phyloP scores from a whole-genome alignment of 768 basidiomycete genomes.

The Termitomyces sp. region DNA sequence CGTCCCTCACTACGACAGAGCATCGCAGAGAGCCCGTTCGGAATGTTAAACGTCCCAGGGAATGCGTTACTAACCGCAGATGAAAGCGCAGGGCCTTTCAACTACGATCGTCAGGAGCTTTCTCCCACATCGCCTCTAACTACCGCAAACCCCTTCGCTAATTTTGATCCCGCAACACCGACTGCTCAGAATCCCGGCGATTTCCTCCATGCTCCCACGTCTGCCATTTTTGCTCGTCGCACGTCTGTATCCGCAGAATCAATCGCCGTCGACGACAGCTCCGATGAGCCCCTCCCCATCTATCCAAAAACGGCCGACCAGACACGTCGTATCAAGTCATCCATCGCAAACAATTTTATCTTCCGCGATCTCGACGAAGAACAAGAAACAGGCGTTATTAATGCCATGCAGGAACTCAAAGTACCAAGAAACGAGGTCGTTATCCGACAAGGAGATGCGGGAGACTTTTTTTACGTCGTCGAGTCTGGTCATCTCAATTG shows the following conservation, averaged over 20 bases:
- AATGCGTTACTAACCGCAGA: conserved; percentile 68
- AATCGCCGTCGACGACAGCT: conserved; percentile 73
- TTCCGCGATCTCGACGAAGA: conserved; percentile 97
- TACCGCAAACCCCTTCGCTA: conserved; percentile 47
- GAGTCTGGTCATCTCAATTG: conserved; percentile 85
- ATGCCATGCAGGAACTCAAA: conserved; percentile 89
- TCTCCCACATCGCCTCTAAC: conserved; percentile 62
- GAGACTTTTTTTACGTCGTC: conserved; percentile 97
- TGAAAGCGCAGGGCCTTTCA: conserved; percentile 52
- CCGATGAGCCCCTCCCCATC: conserved; percentile 67
- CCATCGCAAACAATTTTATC: conserved; percentile 87
- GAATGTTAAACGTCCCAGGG: conserved; percentile 75
- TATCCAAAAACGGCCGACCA: conserved; percentile 83
- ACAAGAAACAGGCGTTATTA: conserved; percentile 88
- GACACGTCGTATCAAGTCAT: conserved; percentile 79
- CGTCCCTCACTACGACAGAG: conserved; percentile 57
- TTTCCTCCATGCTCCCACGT: conserved; percentile 68
- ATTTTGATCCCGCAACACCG: conserved; percentile 47
- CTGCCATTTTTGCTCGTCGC: conserved; percentile 84
- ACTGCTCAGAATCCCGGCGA: conserved; percentile 53
- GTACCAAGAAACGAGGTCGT: conserved; percentile 79
- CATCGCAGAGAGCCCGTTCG: conserved; percentile 68
- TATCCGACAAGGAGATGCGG: conserved; percentile 94
- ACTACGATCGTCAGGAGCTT: conserved; percentile 55
- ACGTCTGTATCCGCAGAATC: conserved; percentile 97